These are phyloP conservation scores for Paxillus rubicundulus DNA, from an alignment of 768 basidiomycete genomes.

Conservation along the genomic window DNA sequence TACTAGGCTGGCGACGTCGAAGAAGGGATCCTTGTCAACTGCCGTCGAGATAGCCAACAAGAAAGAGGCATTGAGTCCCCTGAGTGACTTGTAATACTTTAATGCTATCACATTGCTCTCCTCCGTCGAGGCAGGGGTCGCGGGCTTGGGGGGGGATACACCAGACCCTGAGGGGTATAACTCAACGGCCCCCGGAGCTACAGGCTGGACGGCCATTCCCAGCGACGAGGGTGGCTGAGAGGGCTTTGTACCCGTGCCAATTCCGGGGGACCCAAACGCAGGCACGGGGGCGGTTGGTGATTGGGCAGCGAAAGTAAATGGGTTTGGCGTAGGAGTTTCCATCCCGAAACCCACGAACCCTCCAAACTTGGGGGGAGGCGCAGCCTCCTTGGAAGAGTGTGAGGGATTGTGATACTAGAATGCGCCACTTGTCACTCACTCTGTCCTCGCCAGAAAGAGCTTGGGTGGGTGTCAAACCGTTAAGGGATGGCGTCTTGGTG, in stretches of 20 bases:
- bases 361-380: constrained; percentile 44
- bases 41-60: constrained; percentile 55
- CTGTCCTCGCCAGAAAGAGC: constrained; percentile 23
- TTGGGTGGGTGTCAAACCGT: constrained; percentile 24
- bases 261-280: constrained; percentile 8
- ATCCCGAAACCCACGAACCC: constrained; percentile 55
- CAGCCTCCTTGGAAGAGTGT: constrained; percentile 19
- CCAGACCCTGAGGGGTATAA: constrained; percentile 29
- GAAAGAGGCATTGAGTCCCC: constrained; percentile 71
- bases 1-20: constrained; percentile 54
- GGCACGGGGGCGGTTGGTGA: constrained; percentile 14
- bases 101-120: constrained; percentile 35
- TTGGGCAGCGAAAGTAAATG: constrained; percentile 43
- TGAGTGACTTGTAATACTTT: constrained; percentile 66
- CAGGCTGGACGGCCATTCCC: constrained; percentile 25
- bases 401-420: constrained; percentile 12
- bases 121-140: constrained; percentile 20
- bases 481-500: constrained; percentile 21
- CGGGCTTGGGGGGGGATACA: constrained; percentile 11
- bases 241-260: constrained; percentile 10
- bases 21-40: constrained; percentile 67
- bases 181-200: constrained; percentile 1
- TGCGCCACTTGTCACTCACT: constrained; percentile 23
- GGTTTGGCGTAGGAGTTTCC: constrained; percentile 23
- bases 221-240: constrained; percentile 13